Base-by-base conservation (phyloP, 2,329 filamentous ascomycete genomes). In the Neofusicoccum kwambonambiense region DNA sequence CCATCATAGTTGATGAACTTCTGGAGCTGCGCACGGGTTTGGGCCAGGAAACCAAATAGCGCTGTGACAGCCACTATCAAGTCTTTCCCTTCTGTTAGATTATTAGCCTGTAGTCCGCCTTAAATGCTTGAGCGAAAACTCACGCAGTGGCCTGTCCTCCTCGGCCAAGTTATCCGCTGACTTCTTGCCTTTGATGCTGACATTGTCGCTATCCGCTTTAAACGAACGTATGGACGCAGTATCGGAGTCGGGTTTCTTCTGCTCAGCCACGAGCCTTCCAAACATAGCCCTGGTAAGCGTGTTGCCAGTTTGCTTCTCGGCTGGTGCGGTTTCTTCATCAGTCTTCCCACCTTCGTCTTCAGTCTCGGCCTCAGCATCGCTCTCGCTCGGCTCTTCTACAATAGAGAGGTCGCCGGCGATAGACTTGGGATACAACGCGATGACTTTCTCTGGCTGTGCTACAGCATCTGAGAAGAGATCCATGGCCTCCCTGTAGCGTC, bases 391-490 rank as follows among this genome's bases (percentile, higher is more conserved):
- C 39, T 81, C 82, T 22, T 84, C 82, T 69, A 88, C 81, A 1
- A 82, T 84, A 0, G 92, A 93, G 1, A 96, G 78, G 27, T 92
- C 87, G 0, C 95, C 95, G 0, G 94, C 90, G 69, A 99, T 96
- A 8, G 88, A 83, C 66, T 84, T 88, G 1, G 95, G 95, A 70
- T 93, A 99, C 9, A 98, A 79, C 45, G 87, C 87, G 67, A 99
- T 88, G 3, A 98, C 95, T 58, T 91, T 85, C 74, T 96, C 92
- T 0, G 95, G 94, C 0, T 95, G 92, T 0, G 95, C 93, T 70
- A 92, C 88, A 2, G 97, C 92, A 62, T 95, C 90, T 3, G 91
- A 91, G 78, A 98, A 98, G 1, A 99, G 80, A 70, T 98, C 93
- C 79, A 99, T 85, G 1, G 94, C 90, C 57, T 93, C 89, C 44